Evolutionary conservation across 345 rosid genomes (phyloP).

Genomic region (Euphorbia lathyris): DNA sequence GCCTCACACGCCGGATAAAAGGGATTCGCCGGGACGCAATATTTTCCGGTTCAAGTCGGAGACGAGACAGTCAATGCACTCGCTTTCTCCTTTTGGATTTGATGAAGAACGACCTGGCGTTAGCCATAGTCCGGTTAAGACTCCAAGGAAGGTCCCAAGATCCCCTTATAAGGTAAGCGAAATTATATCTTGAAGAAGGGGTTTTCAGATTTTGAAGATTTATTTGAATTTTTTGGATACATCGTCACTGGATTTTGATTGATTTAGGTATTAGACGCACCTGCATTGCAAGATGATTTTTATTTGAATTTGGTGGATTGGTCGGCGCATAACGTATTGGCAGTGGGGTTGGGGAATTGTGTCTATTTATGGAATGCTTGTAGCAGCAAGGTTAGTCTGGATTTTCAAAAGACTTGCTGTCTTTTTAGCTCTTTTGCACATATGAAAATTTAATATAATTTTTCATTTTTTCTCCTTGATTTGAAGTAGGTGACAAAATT

Average conservation of each 20-base stretch:
- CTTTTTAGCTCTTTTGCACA: background rate
- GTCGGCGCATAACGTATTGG: conserved; percentile 93
- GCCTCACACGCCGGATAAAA: conserved; percentile 73
- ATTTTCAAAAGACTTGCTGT: background rate
- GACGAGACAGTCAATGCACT: conserved; percentile 63
- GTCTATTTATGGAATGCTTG: conserved; percentile 99
- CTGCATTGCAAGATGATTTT: conserved; percentile 98
- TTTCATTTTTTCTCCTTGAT: background rate
- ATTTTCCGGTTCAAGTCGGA: conserved; percentile 86
- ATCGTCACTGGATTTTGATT: background rate
- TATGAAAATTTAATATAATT: background rate
- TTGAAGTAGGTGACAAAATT: conserved; percentile 75
- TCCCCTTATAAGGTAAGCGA: conserved; percentile 77
- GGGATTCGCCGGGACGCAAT: conserved; percentile 48
- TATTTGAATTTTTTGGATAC: conserved; percentile 4
- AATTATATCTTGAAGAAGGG: background rate
- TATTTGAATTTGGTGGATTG: conserved; percentile 95
- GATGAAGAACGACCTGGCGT: conserved; percentile 57
- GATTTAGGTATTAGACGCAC: conserved; percentile 90
- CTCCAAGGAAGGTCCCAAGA: conserved; percentile 80
- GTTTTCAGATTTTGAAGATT: background rate
- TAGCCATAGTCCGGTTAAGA: conserved; percentile 60
- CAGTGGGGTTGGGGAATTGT: conserved; percentile 92
- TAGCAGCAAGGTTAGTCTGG: conserved; percentile 71
- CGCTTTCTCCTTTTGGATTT: conserved; percentile 66